These are phyloP conservation scores for Colletotrichum gigasporum DNA, from an alignment of 2,329 filamentous ascomycete species.

Conservation along the genomic window DNA sequence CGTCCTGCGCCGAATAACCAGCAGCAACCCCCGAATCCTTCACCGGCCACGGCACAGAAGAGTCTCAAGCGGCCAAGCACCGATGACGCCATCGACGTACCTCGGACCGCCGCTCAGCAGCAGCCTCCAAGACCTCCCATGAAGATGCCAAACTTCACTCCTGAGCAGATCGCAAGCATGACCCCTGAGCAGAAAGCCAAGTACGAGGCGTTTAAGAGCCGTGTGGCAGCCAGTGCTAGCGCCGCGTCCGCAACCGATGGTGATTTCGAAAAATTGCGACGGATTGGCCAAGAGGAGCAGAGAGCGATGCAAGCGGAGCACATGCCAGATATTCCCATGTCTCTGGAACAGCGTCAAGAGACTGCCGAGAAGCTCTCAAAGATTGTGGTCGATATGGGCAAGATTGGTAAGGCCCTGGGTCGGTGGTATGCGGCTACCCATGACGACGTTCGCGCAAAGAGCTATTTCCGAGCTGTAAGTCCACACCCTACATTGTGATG, in stretches of 20 bases:
- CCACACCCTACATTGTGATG: background rate
- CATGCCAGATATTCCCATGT: slow-evolving; percentile 58
- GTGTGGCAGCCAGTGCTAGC: slow-evolving; percentile 20
- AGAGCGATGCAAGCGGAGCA: slow-evolving; percentile 48
- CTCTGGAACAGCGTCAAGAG: slow-evolving; percentile 52
- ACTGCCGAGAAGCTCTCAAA: slow-evolving; percentile 53
- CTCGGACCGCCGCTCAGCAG: slow-evolving; percentile 32
- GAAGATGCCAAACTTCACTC: slow-evolving; percentile 39
- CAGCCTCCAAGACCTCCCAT: slow-evolving; percentile 19
- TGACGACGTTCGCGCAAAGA: slow-evolving; percentile 59
- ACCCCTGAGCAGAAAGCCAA: slow-evolving; percentile 55
- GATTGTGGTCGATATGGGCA: slow-evolving; percentile 52
- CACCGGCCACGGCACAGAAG: slow-evolving; percentile 51
- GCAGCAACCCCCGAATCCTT: slow-evolving; percentile 45
- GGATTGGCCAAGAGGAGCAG: slow-evolving; percentile 52
- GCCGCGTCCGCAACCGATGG: background rate
- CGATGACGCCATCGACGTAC: slow-evolving; percentile 48
- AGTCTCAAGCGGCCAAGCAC: slow-evolving; percentile 60
- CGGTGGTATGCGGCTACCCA: slow-evolving; percentile 59
- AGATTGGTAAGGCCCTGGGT: slow-evolving; percentile 53
- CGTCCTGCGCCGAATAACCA: slow-evolving; percentile 46
- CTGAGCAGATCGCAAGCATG: slow-evolving; percentile 52
- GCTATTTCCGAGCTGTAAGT: slow-evolving; percentile 64
- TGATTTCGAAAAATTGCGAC: slow-evolving; percentile 42
- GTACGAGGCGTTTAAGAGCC: slow-evolving; percentile 49